These are phyloP conservation scores for Millerozyma miso DNA, from an alignment of 805 yeast genomes.

Conservation along the genomic window DNA sequence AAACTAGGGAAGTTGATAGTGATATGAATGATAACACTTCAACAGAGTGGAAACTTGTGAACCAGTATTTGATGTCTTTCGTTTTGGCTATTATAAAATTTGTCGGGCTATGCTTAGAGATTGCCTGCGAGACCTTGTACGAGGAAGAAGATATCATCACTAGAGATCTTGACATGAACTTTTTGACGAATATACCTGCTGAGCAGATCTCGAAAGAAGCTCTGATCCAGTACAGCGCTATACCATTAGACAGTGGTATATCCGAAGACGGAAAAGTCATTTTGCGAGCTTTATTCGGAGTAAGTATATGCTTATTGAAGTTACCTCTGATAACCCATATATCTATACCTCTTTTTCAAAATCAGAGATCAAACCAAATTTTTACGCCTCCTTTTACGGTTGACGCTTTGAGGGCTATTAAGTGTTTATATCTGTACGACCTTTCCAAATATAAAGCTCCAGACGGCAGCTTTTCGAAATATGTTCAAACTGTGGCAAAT, in stretches of 20 bases:
- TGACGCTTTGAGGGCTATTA: constrained; percentile 3
- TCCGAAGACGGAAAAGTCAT: constrained; percentile 6
- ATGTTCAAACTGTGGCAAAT: constrained; percentile 31
- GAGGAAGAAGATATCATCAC: constrained; percentile 77
- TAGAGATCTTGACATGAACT: constrained; percentile 51
- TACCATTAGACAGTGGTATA: constrained; percentile 14
- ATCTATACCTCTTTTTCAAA: constrained; percentile 13
- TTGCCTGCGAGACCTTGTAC: constrained; percentile 57
- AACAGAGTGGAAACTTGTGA: constrained; percentile 32
- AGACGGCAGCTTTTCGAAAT: constrained; percentile 28
- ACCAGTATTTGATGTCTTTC: constrained; percentile 48
- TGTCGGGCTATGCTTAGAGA: constrained; percentile 42
- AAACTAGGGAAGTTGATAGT: constrained; percentile 10
- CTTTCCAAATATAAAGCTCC: constrained; percentile 10
- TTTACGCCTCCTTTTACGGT: not conserved
- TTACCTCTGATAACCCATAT: constrained; percentile 17
- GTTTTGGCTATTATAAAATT: constrained; percentile 52
- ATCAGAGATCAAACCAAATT: not conserved
- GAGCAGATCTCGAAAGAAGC: constrained; percentile 31
- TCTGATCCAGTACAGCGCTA: constrained; percentile 15
- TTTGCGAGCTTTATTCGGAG: constrained; percentile 4
- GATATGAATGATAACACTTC: constrained; percentile 6
- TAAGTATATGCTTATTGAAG: constrained; percentile 6
- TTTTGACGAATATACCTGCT: constrained; percentile 19
- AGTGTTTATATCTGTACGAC: constrained; percentile 3